Base-by-base conservation (phyloP, 352 stramenopile genomes). In the Phytophthora sp. region DNA sequence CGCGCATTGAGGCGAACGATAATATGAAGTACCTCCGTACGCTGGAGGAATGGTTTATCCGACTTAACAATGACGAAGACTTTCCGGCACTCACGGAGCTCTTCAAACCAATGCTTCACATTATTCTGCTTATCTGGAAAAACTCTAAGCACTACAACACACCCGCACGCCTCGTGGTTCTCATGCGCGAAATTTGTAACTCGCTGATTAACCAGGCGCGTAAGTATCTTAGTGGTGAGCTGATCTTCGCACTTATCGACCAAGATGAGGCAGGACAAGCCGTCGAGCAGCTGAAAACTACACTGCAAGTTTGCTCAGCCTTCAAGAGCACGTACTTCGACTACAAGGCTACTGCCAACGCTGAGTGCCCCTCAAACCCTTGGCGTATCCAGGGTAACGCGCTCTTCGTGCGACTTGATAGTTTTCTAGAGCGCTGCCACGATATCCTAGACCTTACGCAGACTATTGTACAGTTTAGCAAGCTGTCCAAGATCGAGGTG, bases 131-230 rank as follows among this genome's bases (percentile, higher is more conserved):
- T 18, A 99, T 99, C 61, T 99, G 97, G 97, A 99, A 99, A 73
- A 98, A 99, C 79, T 99, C 94, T 21, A 97, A 97, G 72, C 91
- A 99, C 76, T 99, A 99, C 89, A 99, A 99, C 76, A 99, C 95
- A 7, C 93, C 97, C 0, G 93, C 92, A 18, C 77, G 97, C 1
- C 84, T 99, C 28, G 97, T 99, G 1, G 95, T 99, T 31, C 78
- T 99, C 38, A 98, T 99, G 79, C 87, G 95, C 34, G 94, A 99
- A 78, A 99, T 99, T 57, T 99, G 96, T 83, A 99, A 99, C 76
- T 97, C 91, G 12, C 73, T 99, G 5, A 98, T 99, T 60, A 92
- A 95, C 37, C 92, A 98, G 66, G 89, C 92, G 21, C 79, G 88
- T 20, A 96, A 97, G 54, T 98, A 98, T 54, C 72, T 98, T 11